phyloP scores from a whole-genome alignment of 768 basidiomycete species.

The Mycena pura region DNA sequence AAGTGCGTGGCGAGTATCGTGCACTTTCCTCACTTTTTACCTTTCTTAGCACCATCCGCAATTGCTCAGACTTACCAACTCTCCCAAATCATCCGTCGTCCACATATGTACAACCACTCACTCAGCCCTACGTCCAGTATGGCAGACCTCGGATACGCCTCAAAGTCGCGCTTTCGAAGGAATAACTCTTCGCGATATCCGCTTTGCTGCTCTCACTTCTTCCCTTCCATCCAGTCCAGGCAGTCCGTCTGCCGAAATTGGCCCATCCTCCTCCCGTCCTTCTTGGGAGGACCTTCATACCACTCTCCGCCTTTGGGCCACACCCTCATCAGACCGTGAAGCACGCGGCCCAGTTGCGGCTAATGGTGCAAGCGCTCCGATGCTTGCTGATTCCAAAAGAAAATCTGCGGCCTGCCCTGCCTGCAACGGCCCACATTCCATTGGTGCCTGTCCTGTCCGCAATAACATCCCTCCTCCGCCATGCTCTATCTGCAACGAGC shows the following conservation, averaged over 20 bases:
- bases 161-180: constrained; percentile 10
- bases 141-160: constrained; percentile 5
- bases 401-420: constrained; percentile 1
- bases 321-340: neutral
- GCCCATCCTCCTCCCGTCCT: constrained; percentile 5
- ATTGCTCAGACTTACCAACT: constrained; percentile 9
- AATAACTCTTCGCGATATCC: constrained; percentile 24
- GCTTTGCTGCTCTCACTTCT: constrained; percentile 23
- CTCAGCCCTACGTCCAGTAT: constrained; percentile 20
- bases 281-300: constrained; percentile 8
- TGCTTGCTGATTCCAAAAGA: no score
- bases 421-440: constrained; percentile 12
- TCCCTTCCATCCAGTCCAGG: constrained; percentile 14
- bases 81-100: neutral
- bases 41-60: constrained; percentile 15
- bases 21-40: neutral
- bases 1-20: neutral
- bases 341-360: no score
- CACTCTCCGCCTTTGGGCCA: constrained; percentile 13
- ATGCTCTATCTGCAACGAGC: constrained; percentile 6
- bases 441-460: neutral
- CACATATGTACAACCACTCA: constrained; percentile 20
- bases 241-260: neutral
- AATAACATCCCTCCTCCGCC: constrained; percentile 8
- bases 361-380: no score